A percentile compares a stretch with the other conserved stretches of the same genome.
Conservation (phyloP, 495 filamentous ascomycete species). For the Trichoderma erinaceum region DNA sequence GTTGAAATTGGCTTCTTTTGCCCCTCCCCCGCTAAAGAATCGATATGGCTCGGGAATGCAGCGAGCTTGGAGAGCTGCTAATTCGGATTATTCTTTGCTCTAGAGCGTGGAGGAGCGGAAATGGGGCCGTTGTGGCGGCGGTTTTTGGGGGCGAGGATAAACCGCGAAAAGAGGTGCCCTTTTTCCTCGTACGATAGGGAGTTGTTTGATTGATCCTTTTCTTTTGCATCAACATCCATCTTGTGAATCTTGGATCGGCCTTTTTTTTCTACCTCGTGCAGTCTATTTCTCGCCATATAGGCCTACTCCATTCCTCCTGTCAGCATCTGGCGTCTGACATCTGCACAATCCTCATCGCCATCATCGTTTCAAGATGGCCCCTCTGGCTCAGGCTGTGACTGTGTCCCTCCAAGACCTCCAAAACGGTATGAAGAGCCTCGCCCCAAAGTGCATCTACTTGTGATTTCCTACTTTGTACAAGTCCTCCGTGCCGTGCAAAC, state of each 20-base stretch:
- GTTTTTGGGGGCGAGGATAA: background rate
- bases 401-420: conserved; percentile 48
- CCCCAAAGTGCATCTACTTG: background rate
- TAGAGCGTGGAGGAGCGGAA: conserved; percentile 5
- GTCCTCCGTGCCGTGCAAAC: conserved; percentile 11
- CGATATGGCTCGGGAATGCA: background rate
- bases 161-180: background rate
- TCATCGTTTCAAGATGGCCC: conserved; percentile 31
- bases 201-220: background rate
- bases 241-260: background rate
- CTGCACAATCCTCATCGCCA: background rate
- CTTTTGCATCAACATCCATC: background rate
- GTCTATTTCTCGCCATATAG: background rate
- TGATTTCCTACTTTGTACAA: background rate
- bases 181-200: conserved; percentile 3
- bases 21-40: background rate
- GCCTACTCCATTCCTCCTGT: background rate
- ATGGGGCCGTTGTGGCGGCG: conserved; percentile 4
- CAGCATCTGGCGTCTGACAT: conserved; percentile 8
- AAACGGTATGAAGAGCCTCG: conserved; percentile 32
- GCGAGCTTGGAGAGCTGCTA: too few species aligned
- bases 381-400: conserved; percentile 41
- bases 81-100: too few species aligned
- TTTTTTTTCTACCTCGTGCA: background rate
- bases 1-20: background rate